Base-by-base conservation (phyloP, 1,284 basidiomycete species). In the Gomphus sp. region DNA sequence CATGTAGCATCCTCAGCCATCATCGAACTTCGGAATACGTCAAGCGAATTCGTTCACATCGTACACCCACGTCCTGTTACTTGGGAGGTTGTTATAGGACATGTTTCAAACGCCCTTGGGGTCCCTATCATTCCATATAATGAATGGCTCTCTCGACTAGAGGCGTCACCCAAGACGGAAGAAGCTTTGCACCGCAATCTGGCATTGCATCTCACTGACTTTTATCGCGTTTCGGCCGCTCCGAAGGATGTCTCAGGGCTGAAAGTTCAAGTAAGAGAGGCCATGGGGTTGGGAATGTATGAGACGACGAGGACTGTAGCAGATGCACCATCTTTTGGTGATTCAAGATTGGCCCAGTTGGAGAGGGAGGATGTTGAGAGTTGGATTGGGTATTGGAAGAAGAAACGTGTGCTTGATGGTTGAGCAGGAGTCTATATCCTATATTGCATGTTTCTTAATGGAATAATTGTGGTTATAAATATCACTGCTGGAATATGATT, bases 161-260 rank as follows among this genome's bases (percentile, higher is more conserved):
- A 66, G 31, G 33, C 37, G 10, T 57, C 49, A 8, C 55, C 55
- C n/a, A 52, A 58, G n/a, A 63, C 61, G 36, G 44, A 55, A 36
- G 55, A 60, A 22, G 58, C 50, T 18, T 18, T 57, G 11, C 57
- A 55, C 14, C 31, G 39, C n/a, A 71, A 70, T 55, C 72, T 71
- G 3, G 72, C 70, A 0, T 59, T 72, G 18, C 66, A 66, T 25
- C 61, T 73, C 9, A 59, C 71, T 48, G 62, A 66, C 8, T 71
- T 71, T 62, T 74, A 66, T 65, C 57, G 61, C 4, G 43, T 12
- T 12, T 49, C 55, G 3, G 25, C 28, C 7, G 12, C 31, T n/a
- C 33, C 45, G 28, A 48, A 48, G 36, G 55, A 50, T 22, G 12
- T 22, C 18, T 8, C 7, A 33, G 7, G n/a, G 14, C n/a, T n/a